Conservation (phyloP, 352 stramenopile genomes). For the Phytophthora pisi region DNA sequence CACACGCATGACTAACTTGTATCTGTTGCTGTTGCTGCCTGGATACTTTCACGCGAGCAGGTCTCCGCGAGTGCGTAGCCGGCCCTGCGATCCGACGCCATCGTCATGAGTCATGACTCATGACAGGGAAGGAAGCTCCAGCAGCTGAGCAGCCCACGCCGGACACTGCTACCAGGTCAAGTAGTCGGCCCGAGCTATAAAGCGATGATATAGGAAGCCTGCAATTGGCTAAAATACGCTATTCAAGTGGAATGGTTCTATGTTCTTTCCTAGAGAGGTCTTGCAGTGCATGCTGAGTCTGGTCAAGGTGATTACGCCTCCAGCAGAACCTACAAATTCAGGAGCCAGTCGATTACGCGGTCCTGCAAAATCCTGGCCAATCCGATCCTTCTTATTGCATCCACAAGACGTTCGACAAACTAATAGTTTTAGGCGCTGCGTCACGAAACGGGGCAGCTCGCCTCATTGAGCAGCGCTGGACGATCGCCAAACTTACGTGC, state of each 20-base stretch:
- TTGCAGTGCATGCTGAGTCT: background rate
- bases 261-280: conserved; percentile 6
- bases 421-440: background rate
- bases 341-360: conserved; percentile 19
- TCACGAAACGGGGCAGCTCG: background rate
- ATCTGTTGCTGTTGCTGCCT: conserved; percentile 4
- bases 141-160: conserved; percentile 3
- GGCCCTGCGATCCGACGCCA: conserved; percentile 17
- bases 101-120: background rate
- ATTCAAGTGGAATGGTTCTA: conserved; percentile 37
- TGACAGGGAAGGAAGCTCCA: conserved; percentile 11
- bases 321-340: background rate
- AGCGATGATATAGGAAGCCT: conserved; percentile 39
- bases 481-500: too few relatives aligned
- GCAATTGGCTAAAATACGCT: conserved; percentile 42
- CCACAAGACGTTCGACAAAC: background rate
- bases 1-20: conserved; percentile 11
- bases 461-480: background rate
- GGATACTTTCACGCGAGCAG: conserved; percentile 25
- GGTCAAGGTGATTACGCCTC: conserved; percentile 10
- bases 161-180: conserved; percentile 2
- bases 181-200: conserved; percentile 8
- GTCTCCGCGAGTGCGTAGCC: conserved; percentile 36
- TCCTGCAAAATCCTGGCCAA: background rate
- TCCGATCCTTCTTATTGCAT: background rate